phyloP scores from a whole-genome alignment of 352 stramenopile species.

The Elongisporangium senticosum region DNA sequence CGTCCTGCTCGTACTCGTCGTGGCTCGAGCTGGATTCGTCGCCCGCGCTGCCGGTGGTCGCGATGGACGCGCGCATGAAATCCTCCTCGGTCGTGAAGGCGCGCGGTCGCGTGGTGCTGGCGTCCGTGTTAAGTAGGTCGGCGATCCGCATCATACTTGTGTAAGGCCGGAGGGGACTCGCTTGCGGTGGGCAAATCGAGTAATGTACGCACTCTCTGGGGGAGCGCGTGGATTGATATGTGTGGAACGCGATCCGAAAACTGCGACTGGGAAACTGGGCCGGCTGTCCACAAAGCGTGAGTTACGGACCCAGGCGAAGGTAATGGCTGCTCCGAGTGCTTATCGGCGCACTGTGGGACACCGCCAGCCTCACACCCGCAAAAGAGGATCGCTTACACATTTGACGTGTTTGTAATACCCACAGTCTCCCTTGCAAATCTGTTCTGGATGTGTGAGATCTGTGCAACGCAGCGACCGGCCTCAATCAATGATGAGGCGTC shows the following conservation, averaged over 20 bases:
- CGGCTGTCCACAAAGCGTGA: not conserved
- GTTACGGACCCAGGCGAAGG: not conserved
- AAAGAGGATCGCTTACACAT: not conserved
- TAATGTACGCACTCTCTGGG: not conserved
- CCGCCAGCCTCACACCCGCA: not conserved
- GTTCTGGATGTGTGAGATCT: not conserved
- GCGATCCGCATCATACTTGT: conserved; percentile 23
- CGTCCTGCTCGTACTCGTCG: not conserved
- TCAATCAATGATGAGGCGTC: not conserved
- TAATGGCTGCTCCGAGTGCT: not conserved
- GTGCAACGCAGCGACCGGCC: not conserved
- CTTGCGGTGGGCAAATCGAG: not conserved
- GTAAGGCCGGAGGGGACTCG: conserved; percentile 1
- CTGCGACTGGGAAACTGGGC: not conserved
- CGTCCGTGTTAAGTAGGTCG: conserved; percentile 23
- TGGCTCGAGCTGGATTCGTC: not conserved
- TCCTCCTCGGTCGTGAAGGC: not conserved
- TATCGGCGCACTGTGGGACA: not conserved
- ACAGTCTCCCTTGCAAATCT: not conserved
- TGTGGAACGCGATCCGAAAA: not conserved
- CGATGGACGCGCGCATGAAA: not conserved
- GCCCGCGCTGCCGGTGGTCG: not conserved
- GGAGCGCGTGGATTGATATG: not conserved
- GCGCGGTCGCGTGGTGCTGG: conserved; percentile 1
- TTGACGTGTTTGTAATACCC: not conserved